Evolutionary conservation across 805 yeast species (phyloP).

Genomic region (Ogataea zsoltii): DNA sequence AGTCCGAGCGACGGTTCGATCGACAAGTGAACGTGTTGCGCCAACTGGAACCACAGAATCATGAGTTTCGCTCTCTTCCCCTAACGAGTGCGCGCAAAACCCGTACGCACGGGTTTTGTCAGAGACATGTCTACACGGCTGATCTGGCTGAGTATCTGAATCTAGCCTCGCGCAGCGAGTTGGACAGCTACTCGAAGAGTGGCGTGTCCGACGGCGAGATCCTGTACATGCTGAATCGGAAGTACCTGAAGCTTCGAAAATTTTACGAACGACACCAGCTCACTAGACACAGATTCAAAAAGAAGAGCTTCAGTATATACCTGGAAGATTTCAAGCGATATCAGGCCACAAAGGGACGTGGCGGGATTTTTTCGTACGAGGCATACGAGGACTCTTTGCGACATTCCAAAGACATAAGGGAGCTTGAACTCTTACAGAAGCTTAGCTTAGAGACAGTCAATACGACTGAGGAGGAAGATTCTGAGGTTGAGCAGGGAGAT

Average conservation of each 20-base stretch:
- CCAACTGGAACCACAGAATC: slow-evolving; percentile 21
- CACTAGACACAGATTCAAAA: slow-evolving; percentile 32
- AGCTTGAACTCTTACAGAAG: slow-evolving; percentile 14
- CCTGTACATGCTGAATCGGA: slow-evolving; percentile 29
- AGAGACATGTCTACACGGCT: slow-evolving; percentile 36
- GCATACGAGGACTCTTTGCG: slow-evolving; percentile 20
- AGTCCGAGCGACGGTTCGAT: slow-evolving; percentile 5
- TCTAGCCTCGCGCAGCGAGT: slow-evolving; percentile 26
- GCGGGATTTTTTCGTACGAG: slow-evolving; percentile 30
- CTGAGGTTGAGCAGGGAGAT: slow-evolving; percentile 3
- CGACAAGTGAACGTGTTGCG: slow-evolving; percentile 15
- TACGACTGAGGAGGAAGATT: slow-evolving; percentile 20
- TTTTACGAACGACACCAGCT: slow-evolving; percentile 29
- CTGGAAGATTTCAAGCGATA: slow-evolving; percentile 33
- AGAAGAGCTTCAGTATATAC: slow-evolving; percentile 29
- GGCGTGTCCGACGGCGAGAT: slow-evolving; percentile 30
- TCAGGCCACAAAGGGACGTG: slow-evolving; percentile 24
- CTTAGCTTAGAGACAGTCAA: slow-evolving; percentile 19
- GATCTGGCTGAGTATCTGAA: slow-evolving; percentile 35
- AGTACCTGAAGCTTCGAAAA: slow-evolving; percentile 29
- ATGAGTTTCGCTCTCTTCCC: slow-evolving; percentile 19
- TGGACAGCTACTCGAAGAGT: slow-evolving; percentile 24
- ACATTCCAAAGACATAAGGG: slow-evolving; percentile 12
- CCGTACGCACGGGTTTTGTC: slow-evolving; percentile 30
- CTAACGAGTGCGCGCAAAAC: slow-evolving; percentile 11